Evolutionary conservation across 805 yeast species (phyloP).

Genomic region (Clavispora asparagi): DNA sequence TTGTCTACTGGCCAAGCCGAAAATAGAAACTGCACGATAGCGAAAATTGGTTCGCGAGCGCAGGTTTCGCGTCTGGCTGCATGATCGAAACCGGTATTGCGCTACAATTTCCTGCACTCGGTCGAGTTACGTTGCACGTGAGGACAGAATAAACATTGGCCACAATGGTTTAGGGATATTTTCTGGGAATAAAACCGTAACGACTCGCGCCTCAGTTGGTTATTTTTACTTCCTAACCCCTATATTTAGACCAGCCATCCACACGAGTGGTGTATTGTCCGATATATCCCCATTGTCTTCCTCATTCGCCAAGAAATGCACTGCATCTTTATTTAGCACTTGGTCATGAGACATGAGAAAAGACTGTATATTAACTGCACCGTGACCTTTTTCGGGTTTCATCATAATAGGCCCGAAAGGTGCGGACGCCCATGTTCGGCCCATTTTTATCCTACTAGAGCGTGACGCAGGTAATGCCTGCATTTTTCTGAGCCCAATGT

Average conservation of each 20-base stretch:
- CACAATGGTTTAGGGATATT: too few species aligned
- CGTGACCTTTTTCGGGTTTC: neutral
- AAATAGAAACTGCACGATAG: neutral
- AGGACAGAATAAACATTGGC: too few species aligned
- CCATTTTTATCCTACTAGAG: too few species aligned
- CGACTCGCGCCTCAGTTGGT: too few species aligned
- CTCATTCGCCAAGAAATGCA: neutral
- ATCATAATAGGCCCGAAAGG: neutral
- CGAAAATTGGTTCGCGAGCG: neutral
- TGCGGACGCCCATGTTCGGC: too few species aligned
- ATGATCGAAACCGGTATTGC: neutral
- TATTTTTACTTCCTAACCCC: too few species aligned
- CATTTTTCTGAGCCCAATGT: too few species aligned
- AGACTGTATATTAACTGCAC: neutral
- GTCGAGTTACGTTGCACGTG: too few species aligned
- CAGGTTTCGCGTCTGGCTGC: neutral
- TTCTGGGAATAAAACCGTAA: too few species aligned
- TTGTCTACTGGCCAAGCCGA: neutral
- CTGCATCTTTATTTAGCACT: neutral
- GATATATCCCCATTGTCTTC: neutral
- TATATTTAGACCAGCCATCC: too few species aligned
- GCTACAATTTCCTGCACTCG: too few species aligned
- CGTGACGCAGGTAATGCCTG: too few species aligned
- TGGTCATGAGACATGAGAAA: neutral
- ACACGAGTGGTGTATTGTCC: neutral